phyloP scores from a whole-genome alignment of 2,329 filamentous ascomycete species.

The Trichoderma brevicompactum region DNA sequence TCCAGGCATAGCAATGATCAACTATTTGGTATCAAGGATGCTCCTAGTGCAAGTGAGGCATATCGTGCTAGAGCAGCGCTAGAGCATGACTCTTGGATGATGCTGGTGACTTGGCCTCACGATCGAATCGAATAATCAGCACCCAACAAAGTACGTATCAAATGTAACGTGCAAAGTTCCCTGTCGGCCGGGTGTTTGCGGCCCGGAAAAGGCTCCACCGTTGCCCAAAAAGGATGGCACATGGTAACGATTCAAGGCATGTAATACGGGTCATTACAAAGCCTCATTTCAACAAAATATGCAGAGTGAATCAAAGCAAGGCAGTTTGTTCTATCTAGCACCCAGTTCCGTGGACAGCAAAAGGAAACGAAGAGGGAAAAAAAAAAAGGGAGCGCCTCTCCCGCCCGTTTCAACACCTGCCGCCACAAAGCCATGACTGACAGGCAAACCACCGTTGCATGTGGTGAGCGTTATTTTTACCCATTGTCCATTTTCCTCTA shows the following conservation, averaged over 20 bases:
- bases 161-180: slow-evolving; percentile 10
- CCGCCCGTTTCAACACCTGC: not conserved
- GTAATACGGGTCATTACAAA: not conserved
- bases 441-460: not conserved
- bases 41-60: not conserved
- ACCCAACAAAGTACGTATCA: not conserved
- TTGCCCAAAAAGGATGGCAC: slow-evolving; percentile 5
- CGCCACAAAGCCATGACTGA: not conserved
- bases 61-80: slow-evolving; percentile 1
- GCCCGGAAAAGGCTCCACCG: not conserved
- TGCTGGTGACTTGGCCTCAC: not conserved
- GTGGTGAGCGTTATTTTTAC: no score
- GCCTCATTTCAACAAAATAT: no score
- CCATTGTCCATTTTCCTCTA: no score
- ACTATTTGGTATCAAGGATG: not conserved
- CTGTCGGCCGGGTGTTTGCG: slow-evolving; percentile 26
- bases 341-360: no score
- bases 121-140: not conserved
- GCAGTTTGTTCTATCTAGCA: no score
- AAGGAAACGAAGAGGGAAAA: no score
- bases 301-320: no score
- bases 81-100: slow-evolving; percentile 5
- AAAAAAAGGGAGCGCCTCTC: no score
- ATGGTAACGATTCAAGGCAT: not conserved
- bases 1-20: slow-evolving; percentile 3